Evolutionary conservation across 192 early-diverging fungal genomes (phyloP).

Genomic region (Backusella australiensis): DNA sequence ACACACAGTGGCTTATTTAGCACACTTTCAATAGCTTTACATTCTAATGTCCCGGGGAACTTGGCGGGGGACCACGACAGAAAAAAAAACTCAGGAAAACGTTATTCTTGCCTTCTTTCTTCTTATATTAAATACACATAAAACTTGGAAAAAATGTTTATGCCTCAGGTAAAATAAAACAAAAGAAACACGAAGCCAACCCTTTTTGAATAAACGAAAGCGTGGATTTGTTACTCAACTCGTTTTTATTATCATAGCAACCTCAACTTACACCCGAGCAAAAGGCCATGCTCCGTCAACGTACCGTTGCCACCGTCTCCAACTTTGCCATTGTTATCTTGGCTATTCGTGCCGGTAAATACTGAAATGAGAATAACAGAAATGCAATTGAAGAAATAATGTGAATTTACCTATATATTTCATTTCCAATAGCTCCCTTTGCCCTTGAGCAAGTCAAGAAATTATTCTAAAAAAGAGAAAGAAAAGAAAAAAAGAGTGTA

Average conservation of each 20-base stretch:
- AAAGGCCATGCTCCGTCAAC: conserved; percentile 33
- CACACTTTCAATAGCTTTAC: not conserved
- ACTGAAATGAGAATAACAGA: not conserved
- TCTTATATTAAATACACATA: not conserved
- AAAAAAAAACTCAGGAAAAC: not conserved
- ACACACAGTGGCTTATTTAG: not conserved
- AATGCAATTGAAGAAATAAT: not conserved
- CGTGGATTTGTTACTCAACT: conserved; percentile 5
- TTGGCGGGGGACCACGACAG: not conserved
- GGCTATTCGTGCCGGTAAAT: conserved; percentile 30
- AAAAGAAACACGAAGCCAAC: not conserved
- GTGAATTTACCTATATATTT: not conserved
- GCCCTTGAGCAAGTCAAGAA: conserved; percentile 20
- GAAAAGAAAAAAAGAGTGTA: not conserved
- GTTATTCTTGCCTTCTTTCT: not conserved
- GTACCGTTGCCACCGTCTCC: conserved; percentile 30
- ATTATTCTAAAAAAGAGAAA: conserved; percentile 4
- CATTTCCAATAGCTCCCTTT: conserved; percentile 12
- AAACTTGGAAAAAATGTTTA: conserved; percentile 19
- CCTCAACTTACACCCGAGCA: conserved; percentile 36
- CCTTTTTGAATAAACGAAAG: not conserved
- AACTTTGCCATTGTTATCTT: conserved; percentile 30
- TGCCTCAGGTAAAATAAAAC: conserved; percentile 28
- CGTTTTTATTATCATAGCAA: conserved; percentile 12
- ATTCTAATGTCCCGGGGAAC: not conserved